Conservation (phyloP, 805 yeast genomes). For the Lachancea thermotolerans region DNA sequence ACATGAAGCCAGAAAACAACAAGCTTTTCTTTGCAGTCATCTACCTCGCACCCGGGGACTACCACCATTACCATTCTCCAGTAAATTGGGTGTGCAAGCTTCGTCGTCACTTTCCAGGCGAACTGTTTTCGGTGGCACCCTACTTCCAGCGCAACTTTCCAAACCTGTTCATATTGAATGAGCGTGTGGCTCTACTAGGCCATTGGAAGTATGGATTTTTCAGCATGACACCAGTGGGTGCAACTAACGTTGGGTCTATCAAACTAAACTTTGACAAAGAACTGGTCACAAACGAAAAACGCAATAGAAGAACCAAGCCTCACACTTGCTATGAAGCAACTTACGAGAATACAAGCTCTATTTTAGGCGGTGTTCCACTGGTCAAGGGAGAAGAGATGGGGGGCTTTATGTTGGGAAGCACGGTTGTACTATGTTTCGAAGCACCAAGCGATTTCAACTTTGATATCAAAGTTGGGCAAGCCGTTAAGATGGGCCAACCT, state of each 20-base stretch:
- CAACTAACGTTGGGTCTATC: conserved; percentile 96
- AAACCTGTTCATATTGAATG: conserved; percentile 85
- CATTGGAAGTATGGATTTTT: conserved; percentile 96
- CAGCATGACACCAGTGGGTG: conserved; percentile 99
- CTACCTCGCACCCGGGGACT: conserved; percentile 96
- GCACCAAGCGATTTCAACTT: conserved; percentile 82
- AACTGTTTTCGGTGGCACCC: conserved; percentile 92
- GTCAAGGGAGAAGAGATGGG: conserved; percentile 93
- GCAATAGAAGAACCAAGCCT: conserved; percentile 42
- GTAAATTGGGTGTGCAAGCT: conserved; percentile 90
- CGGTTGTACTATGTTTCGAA: conserved; percentile 94
- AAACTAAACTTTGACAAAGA: conserved; percentile 87
- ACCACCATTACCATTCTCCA: conserved; percentile 95
- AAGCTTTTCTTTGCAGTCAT: conserved; percentile 82
- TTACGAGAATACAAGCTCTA: conserved; percentile 67
- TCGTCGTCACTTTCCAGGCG: conserved; percentile 94
- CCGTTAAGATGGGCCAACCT: conserved; percentile 77
- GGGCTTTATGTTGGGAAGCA: conserved; percentile 91
- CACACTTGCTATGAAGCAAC: conserved; percentile 92
- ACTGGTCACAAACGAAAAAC: conserved; percentile 72
- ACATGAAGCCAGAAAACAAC: conserved; percentile 38
- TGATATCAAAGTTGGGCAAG: conserved; percentile 61
- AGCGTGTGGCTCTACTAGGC: conserved; percentile 90
- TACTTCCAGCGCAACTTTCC: conserved; percentile 83
- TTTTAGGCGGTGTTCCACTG: conserved; percentile 82